These are phyloP conservation scores for Moringa oleifera DNA, from an alignment of 345 rosid genomes.

Conservation along the genomic window DNA sequence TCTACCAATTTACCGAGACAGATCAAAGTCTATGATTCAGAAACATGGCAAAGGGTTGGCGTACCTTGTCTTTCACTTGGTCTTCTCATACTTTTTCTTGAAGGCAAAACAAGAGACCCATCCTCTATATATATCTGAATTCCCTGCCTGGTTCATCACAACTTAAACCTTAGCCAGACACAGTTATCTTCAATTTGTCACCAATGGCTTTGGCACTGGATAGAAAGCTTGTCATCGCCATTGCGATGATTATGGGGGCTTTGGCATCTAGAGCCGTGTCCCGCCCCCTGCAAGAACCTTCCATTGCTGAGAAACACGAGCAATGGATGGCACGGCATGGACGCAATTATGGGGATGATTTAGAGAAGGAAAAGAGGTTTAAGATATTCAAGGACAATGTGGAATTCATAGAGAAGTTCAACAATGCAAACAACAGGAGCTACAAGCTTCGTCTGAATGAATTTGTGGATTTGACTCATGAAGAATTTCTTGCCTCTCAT, in stretches of 20 bases:
- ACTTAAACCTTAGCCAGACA: too few species aligned
- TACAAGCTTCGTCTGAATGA: constrained; percentile 33
- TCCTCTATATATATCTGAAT: too few species aligned
- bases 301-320: constrained; percentile 29
- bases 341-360: constrained; percentile 20
- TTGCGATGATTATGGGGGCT: constrained; percentile 10
- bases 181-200: too few species aligned
- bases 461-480: constrained; percentile 42
- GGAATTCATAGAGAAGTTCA: constrained; percentile 32
- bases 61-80: too few species aligned
- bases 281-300: constrained; percentile 24
- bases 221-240: neutral
- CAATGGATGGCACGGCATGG: constrained; percentile 36
- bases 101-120: too few species aligned
- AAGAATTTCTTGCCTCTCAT: constrained; percentile 34
- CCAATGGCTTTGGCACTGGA: constrained; percentile 6
- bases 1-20: too few species aligned
- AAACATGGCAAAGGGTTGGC: too few species aligned
- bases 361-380: constrained; percentile 31
- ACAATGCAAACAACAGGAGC: constrained; percentile 18
- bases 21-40: too few species aligned
- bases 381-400: constrained; percentile 39
- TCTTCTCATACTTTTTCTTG: too few species aligned
- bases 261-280: constrained; percentile 19
- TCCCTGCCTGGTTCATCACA: too few species aligned